Conservation (phyloP, 768 basidiomycete genomes). For the Dacryopinax spathularia region DNA sequence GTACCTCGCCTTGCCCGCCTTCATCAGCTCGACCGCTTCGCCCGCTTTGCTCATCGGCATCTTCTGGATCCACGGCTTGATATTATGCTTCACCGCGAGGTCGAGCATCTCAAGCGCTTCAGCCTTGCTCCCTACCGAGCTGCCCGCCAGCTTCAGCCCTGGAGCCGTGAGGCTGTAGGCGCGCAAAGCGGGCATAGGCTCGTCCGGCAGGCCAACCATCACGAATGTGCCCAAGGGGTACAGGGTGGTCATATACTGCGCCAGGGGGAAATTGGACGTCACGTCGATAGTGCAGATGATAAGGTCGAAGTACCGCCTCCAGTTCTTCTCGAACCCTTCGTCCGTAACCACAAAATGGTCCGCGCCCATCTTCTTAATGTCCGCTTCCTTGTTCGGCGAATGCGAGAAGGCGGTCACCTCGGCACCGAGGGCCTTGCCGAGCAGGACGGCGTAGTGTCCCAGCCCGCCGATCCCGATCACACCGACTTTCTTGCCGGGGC, state of each 20-base stretch:
- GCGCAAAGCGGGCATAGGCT: neutral
- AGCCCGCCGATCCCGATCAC: slow-evolving; percentile 31
- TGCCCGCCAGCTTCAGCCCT: neutral
- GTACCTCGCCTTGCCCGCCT: slow-evolving; percentile 26
- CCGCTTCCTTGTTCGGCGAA: slow-evolving; percentile 23
- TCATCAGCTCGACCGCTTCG: slow-evolving; percentile 24
- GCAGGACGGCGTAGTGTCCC: slow-evolving; percentile 20
- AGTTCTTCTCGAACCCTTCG: slow-evolving; percentile 15
- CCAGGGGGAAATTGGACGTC: slow-evolving; percentile 19
- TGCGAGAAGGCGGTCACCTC: slow-evolving; percentile 29
- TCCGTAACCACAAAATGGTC: slow-evolving; percentile 22
- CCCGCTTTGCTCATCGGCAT: slow-evolving; percentile 14
- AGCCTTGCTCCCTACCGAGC: slow-evolving; percentile 28
- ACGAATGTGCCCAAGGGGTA: slow-evolving; percentile 24
- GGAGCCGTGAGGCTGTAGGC: neutral
- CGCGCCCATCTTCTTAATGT: slow-evolving; percentile 28
- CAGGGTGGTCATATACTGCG: slow-evolving; percentile 24
- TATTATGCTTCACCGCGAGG: slow-evolving; percentile 25
- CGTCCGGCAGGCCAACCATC: slow-evolving; percentile 27
- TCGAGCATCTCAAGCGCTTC: slow-evolving; percentile 29
- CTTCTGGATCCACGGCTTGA: slow-evolving; percentile 25
- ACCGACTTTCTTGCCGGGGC: slow-evolving; percentile 31
- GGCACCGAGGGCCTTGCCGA: slow-evolving; percentile 29
- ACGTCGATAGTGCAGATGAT: slow-evolving; percentile 28
- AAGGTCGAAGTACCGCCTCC: slow-evolving; percentile 25